Base-by-base conservation (phyloP, 2,329 filamentous ascomycete genomes). In the Aspergillus nomiae region DNA sequence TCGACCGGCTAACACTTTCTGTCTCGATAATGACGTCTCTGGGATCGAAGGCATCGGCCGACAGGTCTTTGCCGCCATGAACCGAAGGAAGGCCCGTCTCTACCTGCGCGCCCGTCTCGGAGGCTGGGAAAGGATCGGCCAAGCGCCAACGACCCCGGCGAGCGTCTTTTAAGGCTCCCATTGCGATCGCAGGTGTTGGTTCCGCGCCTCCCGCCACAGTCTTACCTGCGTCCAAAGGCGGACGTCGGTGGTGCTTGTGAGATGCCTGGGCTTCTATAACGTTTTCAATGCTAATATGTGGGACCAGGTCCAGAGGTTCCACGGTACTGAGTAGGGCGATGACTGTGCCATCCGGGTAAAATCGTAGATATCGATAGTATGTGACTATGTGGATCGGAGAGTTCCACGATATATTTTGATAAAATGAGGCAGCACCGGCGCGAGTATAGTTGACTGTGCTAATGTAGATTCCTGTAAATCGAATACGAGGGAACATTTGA, bases 401-500 rank as follows among this genome's bases (percentile, higher is more conserved):
- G 71, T 82, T 83, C 92, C 94, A 97, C 1, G 91, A 90, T 21
- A 90, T 80, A 60, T 88, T 89, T 67, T 89, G 90, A 64, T 76
- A 75, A 24, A 86, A 85, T 3, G 88, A 89, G 12, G 89, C 85
- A 63, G 90, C 90, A 36, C 95, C 95, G 0, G 92, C 83, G 28
- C 95, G 91, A 56, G 92, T 88, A 79, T 99, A 99, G 80, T 98
- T 98, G 63, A 97, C 93, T 0, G 94, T 98, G 77, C 89, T 92
- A 77, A 99, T 98, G 81, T 99, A 99, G 78, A 92, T 91, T 30
- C 95, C 95, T 72, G 95, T 95, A 83, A 96, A 99, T 62, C 95
- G 92, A 64, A 98, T 85, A 50, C 95, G 89, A 2, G 95, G 94
- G 16, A 93, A 90, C 6, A 83, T 82, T 45, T 90, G 91, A 81